phyloP scores from a whole-genome alignment of 202 grass and related monocot genomes.

The Musa balbisiana region DNA sequence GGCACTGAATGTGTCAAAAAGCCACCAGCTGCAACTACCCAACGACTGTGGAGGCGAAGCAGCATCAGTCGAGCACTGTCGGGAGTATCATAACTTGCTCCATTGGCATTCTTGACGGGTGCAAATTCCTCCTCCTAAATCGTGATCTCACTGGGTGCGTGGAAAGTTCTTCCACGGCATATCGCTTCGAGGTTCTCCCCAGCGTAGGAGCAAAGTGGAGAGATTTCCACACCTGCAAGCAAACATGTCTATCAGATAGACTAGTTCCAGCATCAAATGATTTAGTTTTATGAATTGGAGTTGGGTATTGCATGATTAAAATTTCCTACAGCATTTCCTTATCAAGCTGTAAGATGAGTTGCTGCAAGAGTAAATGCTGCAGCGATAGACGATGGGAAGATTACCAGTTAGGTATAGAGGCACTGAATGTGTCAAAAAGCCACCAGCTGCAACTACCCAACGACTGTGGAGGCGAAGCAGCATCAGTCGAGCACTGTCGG shows the following conservation, averaged over 20 bases:
- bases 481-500: slow-evolving; percentile 76
- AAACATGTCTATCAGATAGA: slow-evolving; percentile 11
- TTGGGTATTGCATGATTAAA: neutral
- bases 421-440: slow-evolving; percentile 93
- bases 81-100: slow-evolving; percentile 77
- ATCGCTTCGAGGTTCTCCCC: slow-evolving; percentile 97
- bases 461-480: slow-evolving; percentile 95
- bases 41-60: slow-evolving; percentile 95
- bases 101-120: slow-evolving; percentile 92
- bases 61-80: slow-evolving; percentile 79
- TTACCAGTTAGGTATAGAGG: slow-evolving; percentile 94
- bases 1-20: slow-evolving; percentile 96
- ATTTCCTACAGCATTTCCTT: neutral
- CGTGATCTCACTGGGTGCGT: slow-evolving; percentile 80
- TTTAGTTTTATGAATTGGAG: neutral
- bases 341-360: neutral
- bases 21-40: slow-evolving; percentile 92
- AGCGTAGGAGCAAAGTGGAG: slow-evolving; percentile 65
- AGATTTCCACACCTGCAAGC: slow-evolving; percentile 81
- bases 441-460: slow-evolving; percentile 94
- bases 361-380: neutral
- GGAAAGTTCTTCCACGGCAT: slow-evolving; percentile 88
- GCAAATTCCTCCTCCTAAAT: slow-evolving; percentile 99
- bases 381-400: neutral
- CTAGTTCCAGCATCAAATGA: too few species aligned